phyloP scores from a whole-genome alignment of 345 rosid species.

The Populus deltoides region DNA sequence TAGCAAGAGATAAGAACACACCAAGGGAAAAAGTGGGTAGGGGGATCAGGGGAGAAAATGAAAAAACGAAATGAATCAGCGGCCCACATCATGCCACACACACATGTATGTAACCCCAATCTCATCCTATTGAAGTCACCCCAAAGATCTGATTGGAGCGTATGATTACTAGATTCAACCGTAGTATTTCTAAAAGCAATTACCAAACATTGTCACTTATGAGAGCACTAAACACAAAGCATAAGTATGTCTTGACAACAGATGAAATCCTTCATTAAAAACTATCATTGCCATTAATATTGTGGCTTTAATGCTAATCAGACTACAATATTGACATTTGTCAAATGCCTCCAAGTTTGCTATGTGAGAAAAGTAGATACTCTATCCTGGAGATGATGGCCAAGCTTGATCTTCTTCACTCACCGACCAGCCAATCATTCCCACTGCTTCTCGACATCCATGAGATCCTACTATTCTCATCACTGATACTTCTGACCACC shows the following conservation, averaged over 20 bases:
- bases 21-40: rapidly evolving
- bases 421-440: slow-evolving; percentile 78
- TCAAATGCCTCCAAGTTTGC: background rate
- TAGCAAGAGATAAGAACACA: too few relatives aligned
- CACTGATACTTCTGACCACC: slow-evolving; percentile 55
- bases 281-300: background rate
- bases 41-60: too few relatives aligned
- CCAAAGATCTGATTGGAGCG: background rate
- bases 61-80: too few relatives aligned
- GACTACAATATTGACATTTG: background rate
- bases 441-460: slow-evolving; percentile 49
- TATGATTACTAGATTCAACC: too few relatives aligned
- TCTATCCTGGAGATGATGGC: slow-evolving; percentile 34
- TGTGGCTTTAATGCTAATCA: background rate
- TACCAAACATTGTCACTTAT: background rate
- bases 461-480: slow-evolving; percentile 49
- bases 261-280: too few relatives aligned
- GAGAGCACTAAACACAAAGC: background rate
- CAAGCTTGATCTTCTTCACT: slow-evolving; percentile 59
- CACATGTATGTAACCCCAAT: background rate
- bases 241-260: background rate
- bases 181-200: background rate
- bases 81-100: background rate
- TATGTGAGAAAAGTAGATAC: background rate
- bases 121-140: too few relatives aligned